Percentiles rank a stretch among this genome's conserved stretches.
Conservation (phyloP, 371 early-diverging fungal genomes). For the Apophysomyces elegans region DNA sequence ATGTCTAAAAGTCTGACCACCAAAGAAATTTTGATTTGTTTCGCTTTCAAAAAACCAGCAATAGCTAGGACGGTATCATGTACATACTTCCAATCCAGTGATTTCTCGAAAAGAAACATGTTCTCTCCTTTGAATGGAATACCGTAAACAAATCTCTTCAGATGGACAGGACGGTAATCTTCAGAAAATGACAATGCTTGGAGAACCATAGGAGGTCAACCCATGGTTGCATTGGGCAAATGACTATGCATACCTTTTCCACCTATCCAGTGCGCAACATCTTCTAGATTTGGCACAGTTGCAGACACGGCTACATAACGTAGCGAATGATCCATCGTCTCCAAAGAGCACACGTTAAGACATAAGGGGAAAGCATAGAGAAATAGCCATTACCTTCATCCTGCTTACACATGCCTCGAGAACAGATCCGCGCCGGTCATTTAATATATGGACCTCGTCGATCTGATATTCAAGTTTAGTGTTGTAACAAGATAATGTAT, state of each 20-base stretch:
- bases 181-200: slow-evolving; percentile 64
- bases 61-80: neutral
- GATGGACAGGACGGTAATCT: slow-evolving; percentile 79
- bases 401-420: slow-evolving; percentile 60
- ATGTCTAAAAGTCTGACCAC: slow-evolving; percentile 59
- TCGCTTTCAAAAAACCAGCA: neutral
- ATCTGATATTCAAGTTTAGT: slow-evolving; percentile 27
- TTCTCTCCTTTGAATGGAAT: slow-evolving; percentile 43
- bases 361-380: neutral
- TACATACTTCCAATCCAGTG: slow-evolving; percentile 65
- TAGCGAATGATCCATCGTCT: slow-evolving; percentile 35
- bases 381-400: slow-evolving; percentile 39
- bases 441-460: slow-evolving; percentile 61
- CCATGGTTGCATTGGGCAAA: neutral
- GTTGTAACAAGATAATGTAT: neutral
- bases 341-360: neutral
- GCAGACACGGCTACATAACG: slow-evolving; percentile 80
- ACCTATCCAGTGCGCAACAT: slow-evolving; percentile 76
- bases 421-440: slow-evolving; percentile 53
- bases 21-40: neutral
- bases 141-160: slow-evolving; percentile 68
- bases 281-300: slow-evolving; percentile 85
- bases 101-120: slow-evolving; percentile 69
- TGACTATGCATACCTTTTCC: slow-evolving; percentile 36
- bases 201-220: slow-evolving; percentile 2